Conservation (phyloP, 768 basidiomycete species). For the Mycena polygramma region DNA sequence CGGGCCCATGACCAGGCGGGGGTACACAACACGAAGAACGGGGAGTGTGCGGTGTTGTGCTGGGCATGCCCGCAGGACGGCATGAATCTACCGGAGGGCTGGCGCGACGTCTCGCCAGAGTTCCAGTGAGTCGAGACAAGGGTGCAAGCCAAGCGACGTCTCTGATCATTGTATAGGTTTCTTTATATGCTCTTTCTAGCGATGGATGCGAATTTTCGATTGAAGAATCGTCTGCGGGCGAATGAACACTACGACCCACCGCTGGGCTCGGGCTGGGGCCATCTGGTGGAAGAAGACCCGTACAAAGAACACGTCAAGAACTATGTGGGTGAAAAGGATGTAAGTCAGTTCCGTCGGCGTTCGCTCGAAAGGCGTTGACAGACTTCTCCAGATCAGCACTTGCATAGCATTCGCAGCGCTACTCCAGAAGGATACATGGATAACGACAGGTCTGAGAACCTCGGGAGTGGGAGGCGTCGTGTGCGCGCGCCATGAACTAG, state of each 20-base stretch:
- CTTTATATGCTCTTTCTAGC: conserved; percentile 27
- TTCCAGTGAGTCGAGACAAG: neutral
- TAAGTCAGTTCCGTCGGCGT: too few relatives aligned
- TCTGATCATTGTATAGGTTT: conserved; percentile 5
- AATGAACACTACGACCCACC: conserved; percentile 33
- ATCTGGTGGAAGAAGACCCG: conserved; percentile 25
- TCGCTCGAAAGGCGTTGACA: too few relatives aligned
- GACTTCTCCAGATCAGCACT: too few relatives aligned
- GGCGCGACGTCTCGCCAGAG: conserved; percentile 24
- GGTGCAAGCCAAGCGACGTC: neutral
- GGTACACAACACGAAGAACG: conserved; percentile 12
- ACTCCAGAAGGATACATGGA: too few relatives aligned
- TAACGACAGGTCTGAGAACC: too few relatives aligned
- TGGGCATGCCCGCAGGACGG: conserved; percentile 37
- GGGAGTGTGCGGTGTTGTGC: conserved; percentile 30
- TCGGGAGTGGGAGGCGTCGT: too few relatives aligned
- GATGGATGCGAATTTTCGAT: conserved; percentile 39
- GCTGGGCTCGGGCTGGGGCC: conserved; percentile 29
- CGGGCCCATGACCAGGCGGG: conserved; percentile 9
- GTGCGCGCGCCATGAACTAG: too few relatives aligned
- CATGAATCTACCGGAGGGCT: conserved; percentile 34
- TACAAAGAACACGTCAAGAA: conserved; percentile 24
- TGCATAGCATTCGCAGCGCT: too few relatives aligned
- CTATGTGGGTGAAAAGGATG: conserved; percentile 31
- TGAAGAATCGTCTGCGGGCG: conserved; percentile 31